phyloP scores from a whole-genome alignment of 2,329 filamentous ascomycete species.

The Calycina herbarum region DNA sequence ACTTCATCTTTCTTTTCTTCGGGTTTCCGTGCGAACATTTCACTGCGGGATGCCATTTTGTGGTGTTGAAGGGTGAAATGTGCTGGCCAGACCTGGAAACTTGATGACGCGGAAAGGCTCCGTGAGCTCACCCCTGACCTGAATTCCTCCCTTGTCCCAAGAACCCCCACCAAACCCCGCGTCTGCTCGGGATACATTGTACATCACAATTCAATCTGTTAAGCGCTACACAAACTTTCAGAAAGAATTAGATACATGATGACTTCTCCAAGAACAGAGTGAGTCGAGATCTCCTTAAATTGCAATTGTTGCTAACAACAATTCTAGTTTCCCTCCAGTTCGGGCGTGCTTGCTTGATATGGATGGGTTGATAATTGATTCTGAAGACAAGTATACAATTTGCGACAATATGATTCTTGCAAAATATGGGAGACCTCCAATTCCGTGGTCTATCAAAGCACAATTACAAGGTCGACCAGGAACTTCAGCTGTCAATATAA shows the following conservation, averaged over 20 bases:
- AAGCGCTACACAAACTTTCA: background rate
- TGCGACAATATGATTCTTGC: conserved; percentile 81
- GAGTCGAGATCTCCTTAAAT: background rate
- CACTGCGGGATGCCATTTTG: conserved; percentile 35
- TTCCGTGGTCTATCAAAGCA: conserved; percentile 96
- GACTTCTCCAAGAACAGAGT: conserved; percentile 25
- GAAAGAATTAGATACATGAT: conserved; percentile 14
- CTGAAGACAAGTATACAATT: conserved; percentile 86
- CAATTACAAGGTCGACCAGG: conserved; percentile 54
- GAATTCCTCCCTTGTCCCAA: background rate
- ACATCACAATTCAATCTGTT: background rate
- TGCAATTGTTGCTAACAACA: background rate
- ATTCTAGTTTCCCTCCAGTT: conserved; percentile 72
- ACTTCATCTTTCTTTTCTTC: conserved; percentile 20
- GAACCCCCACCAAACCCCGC: background rate
- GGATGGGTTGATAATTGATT: conserved; percentile 94
- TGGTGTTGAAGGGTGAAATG: background rate
- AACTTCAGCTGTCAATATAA: conserved; percentile 54
- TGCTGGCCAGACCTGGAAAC: background rate
- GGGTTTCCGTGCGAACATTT: conserved; percentile 36
- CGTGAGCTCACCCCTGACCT: background rate
- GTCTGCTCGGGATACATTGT: background rate
- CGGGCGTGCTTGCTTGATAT: conserved; percentile 97
- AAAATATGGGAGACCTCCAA: conserved; percentile 67
- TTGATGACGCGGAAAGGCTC: conserved; percentile 11